Evolutionary conservation across 2,329 filamentous ascomycete genomes (phyloP).

Genomic region (Epichloe gansuensis): DNA sequence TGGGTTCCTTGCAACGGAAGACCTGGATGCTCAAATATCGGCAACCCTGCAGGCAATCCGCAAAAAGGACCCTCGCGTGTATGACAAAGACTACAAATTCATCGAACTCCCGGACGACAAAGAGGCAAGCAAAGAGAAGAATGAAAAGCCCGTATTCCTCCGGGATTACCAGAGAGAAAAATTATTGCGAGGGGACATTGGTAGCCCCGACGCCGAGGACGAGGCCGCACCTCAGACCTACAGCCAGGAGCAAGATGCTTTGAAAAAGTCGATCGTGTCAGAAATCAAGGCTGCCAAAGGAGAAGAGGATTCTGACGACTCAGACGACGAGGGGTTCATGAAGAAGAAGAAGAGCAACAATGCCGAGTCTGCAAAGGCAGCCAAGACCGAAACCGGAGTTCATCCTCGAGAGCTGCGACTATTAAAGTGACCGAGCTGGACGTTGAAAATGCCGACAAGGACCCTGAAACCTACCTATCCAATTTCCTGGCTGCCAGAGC

Average conservation of each 20-base stretch:
- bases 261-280: conserved; percentile 66
- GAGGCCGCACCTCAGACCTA: conserved; percentile 56
- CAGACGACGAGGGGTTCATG: conserved; percentile 55
- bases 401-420: conserved; percentile 40
- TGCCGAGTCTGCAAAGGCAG: conserved; percentile 26
- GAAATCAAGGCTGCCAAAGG: conserved; percentile 60
- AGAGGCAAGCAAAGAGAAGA: conserved; percentile 35
- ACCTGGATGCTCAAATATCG: conserved; percentile 75
- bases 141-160: conserved; percentile 75
- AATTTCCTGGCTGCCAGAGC: conserved; percentile 90
- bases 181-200: conserved; percentile 58
- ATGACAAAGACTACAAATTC: conserved; percentile 70
- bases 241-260: conserved; percentile 72
- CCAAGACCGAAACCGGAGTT: conserved; percentile 29
- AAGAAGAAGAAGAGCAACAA: conserved; percentile 50
- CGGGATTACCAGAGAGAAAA: conserved; percentile 88
- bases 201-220: conserved; percentile 48
- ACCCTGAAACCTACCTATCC: conserved; percentile 85
- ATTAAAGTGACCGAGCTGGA: conserved; percentile 47
- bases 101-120: conserved; percentile 53
- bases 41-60: conserved; percentile 80
- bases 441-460: conserved; percentile 65
- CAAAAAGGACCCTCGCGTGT: conserved; percentile 82
- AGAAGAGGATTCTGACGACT: conserved; percentile 34
- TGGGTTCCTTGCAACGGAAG: conserved; percentile 73